Percentiles rank a stretch among this genome's conserved stretches.
phyloP scores from a whole-genome alignment of 192 early-diverging fungal species.

The Backusella tarrabulga region DNA sequence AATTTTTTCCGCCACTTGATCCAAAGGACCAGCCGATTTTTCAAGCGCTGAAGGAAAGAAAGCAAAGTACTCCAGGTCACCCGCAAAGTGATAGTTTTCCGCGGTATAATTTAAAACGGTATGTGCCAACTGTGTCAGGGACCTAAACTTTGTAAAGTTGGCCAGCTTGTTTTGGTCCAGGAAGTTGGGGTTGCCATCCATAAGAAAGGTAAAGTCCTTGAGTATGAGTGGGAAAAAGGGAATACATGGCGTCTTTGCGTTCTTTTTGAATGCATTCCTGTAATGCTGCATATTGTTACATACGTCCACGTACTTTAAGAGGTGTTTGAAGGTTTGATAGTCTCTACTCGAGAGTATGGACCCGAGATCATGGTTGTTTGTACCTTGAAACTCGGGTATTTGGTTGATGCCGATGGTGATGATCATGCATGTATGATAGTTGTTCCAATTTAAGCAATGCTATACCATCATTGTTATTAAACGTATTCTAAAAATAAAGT shows the following conservation, averaged over 20 bases:
- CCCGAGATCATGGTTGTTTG: not conserved
- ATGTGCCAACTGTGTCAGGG: conserved; percentile 38
- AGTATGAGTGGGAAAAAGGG: conserved; percentile 69
- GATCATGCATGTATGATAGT: conserved; percentile 67
- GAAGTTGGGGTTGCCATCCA: conserved; percentile 66
- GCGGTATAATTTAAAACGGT: conserved; percentile 30
- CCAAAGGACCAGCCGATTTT: not conserved
- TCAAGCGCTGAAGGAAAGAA: conserved; percentile 17
- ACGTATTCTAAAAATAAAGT: not conserved
- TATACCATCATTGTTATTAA: not conserved
- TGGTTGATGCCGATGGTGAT: conserved; percentile 57
- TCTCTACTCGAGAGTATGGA: conserved; percentile 41
- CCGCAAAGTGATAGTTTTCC: conserved; percentile 47
- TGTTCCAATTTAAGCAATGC: conserved; percentile 55
- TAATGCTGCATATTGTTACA: conserved; percentile 66
- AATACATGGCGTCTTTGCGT: conserved; percentile 41
- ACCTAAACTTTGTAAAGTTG: conserved; percentile 52
- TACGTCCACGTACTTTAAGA: conserved; percentile 63
- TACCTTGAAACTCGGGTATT: not conserved
- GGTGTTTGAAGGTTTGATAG: conserved; percentile 36
- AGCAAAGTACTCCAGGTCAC: conserved; percentile 28
- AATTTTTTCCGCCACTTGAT: not conserved
- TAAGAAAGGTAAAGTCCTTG: conserved; percentile 72
- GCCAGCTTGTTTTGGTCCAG: conserved; percentile 22
- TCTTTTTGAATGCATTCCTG: conserved; percentile 48